Evolutionary conservation across 208 protist genomes (phyloP).

Genomic region (Leishmania amazonensis): DNA sequence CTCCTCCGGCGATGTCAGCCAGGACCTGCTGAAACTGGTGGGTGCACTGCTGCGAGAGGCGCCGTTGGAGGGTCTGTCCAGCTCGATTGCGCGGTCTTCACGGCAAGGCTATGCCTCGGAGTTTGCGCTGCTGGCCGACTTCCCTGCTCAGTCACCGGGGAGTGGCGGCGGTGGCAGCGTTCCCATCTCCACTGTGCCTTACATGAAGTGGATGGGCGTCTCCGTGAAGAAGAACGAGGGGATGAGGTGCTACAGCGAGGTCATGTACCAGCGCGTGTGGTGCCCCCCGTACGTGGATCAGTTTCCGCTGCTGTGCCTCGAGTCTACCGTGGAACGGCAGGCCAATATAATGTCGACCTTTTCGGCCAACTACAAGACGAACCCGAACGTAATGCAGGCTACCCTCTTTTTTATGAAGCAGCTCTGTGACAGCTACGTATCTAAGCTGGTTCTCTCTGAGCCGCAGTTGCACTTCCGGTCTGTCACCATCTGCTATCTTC

Average conservation of each 20-base stretch:
- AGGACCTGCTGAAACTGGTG: constrained; percentile 32
- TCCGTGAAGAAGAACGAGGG: constrained; percentile 30
- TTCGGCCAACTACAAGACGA: constrained; percentile 72
- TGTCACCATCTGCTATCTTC: constrained; percentile 81
- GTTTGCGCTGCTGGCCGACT: constrained; percentile 27
- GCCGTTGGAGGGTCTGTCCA: constrained; percentile 21
- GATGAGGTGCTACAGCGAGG: constrained; percentile 28
- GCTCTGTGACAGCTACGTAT: constrained; percentile 83
- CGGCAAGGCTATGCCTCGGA: constrained; percentile 33
- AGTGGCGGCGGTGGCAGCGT: constrained; percentile 5
- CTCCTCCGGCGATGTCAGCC: constrained; percentile 30
- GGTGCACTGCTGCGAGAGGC: constrained; percentile 25
- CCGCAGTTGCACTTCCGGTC: constrained; percentile 73
- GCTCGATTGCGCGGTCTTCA: constrained; percentile 7
- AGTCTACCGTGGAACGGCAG: constrained; percentile 65
- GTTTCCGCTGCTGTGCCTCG: constrained; percentile 68
- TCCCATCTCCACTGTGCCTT: constrained; percentile 14
- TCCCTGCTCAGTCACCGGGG: constrained; percentile 3
- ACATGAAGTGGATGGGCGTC: constrained; percentile 23
- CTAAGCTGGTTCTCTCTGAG: constrained; percentile 73
- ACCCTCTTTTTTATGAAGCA: constrained; percentile 84
- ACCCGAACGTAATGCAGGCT: constrained; percentile 60
- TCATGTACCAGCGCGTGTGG: constrained; percentile 35
- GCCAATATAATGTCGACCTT: constrained; percentile 66
- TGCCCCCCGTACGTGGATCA: constrained; percentile 69